Base-by-base conservation (phyloP, 495 filamentous ascomycete species). In the Elasticomyces elasticus region DNA sequence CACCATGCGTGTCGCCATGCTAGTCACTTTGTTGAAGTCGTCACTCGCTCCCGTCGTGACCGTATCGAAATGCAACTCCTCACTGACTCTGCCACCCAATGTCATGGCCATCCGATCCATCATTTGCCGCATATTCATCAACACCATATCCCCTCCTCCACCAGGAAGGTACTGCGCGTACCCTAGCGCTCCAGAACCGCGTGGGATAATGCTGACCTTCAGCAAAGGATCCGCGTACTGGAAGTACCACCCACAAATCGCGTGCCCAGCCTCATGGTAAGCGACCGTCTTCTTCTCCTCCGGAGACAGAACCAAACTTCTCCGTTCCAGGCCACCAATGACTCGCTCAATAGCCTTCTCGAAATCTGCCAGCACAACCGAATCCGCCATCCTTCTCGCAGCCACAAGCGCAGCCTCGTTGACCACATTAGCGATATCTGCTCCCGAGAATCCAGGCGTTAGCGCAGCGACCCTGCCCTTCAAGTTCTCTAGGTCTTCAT, bases 21-120 rank as follows among this genome's bases (percentile, higher is more conserved):
- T 78, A 9, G 94, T 97, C 25, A 96, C 94, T 71, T 98, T 98
- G 71, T 95, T 94, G 77, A 98, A 98, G 65, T 98, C 92, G 67
- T 98, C 92, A 35, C 80, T 86, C 19, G 92, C 92, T 42, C 92
- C 92, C 54, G 83, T 87, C 5, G 94, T 98, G 22, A 98, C 91
- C 10, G 87, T 95, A 23, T 90, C 84, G 69, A 97, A 98, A 70
- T 97, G 89, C 3, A 98, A 66, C 69, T 98, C 92, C 70, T 98
- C 92, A 33, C 84, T 89, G 37, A 98, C 86, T 57, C 92, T 84
- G 2, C 92, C 92, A 61, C 86, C 92, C 35, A 98, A 80, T 17
- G 92, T 95, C 92, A 98, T 98, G 56, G 94, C 92, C 94, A 98
- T 98, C 55, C 94, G 88, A 69, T 98, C 92, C 90, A 96, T 96